phyloP scores from a whole-genome alignment of 495 filamentous ascomycete species.

The Hypoxylon intermedium region DNA sequence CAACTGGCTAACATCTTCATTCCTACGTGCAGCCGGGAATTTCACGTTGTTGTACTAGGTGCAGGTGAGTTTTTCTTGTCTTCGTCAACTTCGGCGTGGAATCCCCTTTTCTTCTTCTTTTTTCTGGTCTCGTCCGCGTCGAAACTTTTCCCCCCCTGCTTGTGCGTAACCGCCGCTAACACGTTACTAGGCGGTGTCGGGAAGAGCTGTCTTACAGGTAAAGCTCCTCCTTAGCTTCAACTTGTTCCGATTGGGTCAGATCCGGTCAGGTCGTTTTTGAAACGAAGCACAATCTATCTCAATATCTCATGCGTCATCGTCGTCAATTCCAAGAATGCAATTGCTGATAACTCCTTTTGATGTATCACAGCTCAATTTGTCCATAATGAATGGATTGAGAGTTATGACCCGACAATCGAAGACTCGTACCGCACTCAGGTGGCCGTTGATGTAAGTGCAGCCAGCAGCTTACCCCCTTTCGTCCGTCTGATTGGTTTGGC shows the following conservation, averaged over 20 bases:
- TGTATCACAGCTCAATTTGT: slow-evolving; percentile 87
- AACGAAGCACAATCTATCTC: slow-evolving; percentile 20
- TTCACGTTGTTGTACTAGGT: slow-evolving; percentile 90
- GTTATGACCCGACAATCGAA: slow-evolving; percentile 98
- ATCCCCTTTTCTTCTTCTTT: slow-evolving; percentile 7
- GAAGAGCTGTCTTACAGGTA: slow-evolving; percentile 98
- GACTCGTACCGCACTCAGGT: slow-evolving; percentile 94
- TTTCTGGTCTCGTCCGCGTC: slow-evolving; percentile 7
- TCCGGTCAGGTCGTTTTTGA: too few species aligned
- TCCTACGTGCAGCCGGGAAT: slow-evolving; percentile 69
- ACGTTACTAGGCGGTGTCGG: slow-evolving; percentile 81
- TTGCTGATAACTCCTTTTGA: slow-evolving; percentile 33
- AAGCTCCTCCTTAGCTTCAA: slow-evolving; percentile 12
- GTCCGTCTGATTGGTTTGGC: slow-evolving; percentile 21
- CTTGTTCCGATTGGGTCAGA: slow-evolving; percentile 33
- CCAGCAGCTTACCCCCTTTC: background rate
- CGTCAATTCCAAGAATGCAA: slow-evolving; percentile 24
- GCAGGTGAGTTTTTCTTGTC: slow-evolving; percentile 69
- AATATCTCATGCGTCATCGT: slow-evolving; percentile 14
- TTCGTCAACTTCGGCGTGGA: slow-evolving; percentile 7
- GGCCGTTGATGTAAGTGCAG: slow-evolving; percentile 81
- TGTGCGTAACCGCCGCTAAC: slow-evolving; percentile 43
- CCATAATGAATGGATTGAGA: slow-evolving; percentile 99
- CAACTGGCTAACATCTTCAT: slow-evolving; percentile 22
- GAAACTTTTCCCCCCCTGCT: slow-evolving; percentile 10